Percentiles rank a stretch among this genome's conserved stretches.
phyloP scores from a whole-genome alignment of 2,329 filamentous ascomycete genomes.

The Lecanosticta acicola region DNA sequence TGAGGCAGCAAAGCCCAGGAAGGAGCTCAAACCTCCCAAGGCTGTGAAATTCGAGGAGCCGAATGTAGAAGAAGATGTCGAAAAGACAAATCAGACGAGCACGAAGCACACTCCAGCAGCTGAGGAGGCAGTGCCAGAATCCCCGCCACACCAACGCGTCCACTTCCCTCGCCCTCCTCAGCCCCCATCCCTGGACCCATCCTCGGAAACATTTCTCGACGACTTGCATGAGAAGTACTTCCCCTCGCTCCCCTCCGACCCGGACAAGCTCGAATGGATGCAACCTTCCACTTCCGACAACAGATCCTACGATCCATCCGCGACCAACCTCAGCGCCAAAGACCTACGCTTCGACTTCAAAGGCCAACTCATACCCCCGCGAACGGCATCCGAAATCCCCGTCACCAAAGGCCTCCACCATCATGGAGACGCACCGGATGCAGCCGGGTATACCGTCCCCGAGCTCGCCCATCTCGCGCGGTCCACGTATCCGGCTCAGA shows the following conservation, averaged over 20 bases:
- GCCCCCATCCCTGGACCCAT: slow-evolving; percentile 72
- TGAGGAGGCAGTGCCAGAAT: slow-evolving; percentile 3
- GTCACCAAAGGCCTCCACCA: slow-evolving; percentile 80
- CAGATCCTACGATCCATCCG: slow-evolving; percentile 76
- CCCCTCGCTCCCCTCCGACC: slow-evolving; percentile 77
- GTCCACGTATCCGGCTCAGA: slow-evolving; percentile 76
- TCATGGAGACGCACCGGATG: slow-evolving; percentile 85
- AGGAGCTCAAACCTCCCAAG: slow-evolving; percentile 15
- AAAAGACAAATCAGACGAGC: slow-evolving; percentile 2
- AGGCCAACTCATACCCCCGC: slow-evolving; percentile 73
- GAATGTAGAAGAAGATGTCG: background rate
- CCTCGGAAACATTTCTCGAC: slow-evolving; percentile 73
- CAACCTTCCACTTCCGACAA: slow-evolving; percentile 54
- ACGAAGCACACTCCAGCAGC: background rate
- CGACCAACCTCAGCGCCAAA: slow-evolving; percentile 64
- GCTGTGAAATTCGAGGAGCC: slow-evolving; percentile 24
- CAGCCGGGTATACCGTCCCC: slow-evolving; percentile 86
- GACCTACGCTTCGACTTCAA: slow-evolving; percentile 84
- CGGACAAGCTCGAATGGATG: slow-evolving; percentile 86
- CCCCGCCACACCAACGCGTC: slow-evolving; percentile 25
- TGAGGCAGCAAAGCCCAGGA: slow-evolving; percentile 3
- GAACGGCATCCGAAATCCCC: slow-evolving; percentile 66
- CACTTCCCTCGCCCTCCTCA: slow-evolving; percentile 57
- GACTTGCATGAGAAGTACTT: slow-evolving; percentile 92
- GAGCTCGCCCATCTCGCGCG: slow-evolving; percentile 77